Conservation (phyloP, 1,284 basidiomycete species). For the Stygiomarasmius scandens region DNA sequence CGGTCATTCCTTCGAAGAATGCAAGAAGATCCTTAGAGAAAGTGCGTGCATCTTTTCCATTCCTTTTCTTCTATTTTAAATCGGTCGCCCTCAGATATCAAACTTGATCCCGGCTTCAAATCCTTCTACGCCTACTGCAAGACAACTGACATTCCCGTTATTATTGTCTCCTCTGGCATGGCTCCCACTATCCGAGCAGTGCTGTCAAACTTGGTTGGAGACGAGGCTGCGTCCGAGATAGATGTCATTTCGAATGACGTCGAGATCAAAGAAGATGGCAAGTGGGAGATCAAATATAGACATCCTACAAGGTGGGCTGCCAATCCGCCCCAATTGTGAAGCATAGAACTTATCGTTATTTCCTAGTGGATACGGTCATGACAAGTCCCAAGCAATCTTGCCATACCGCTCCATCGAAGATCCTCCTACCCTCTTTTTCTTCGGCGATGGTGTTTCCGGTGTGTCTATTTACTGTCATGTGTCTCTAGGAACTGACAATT, state of each 20-base stretch:
- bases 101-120: conserved; percentile 86
- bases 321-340: not conserved
- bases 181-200: conserved; percentile 88
- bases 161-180: conserved; percentile 96
- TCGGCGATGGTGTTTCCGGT: conserved; percentile 94
- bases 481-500: conserved; percentile 28
- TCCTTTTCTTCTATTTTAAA: not conserved
- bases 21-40: conserved; percentile 64
- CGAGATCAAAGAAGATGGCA: conserved; percentile 61
- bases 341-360: not conserved
- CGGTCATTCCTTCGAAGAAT: conserved; percentile 77
- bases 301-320: conserved; percentile 76
- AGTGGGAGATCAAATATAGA: conserved; percentile 86
- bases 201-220: conserved; percentile 76
- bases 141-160: conserved; percentile 76
- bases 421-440: conserved; percentile 88
- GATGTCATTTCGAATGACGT: conserved; percentile 92
- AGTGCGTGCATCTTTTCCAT: conserved; percentile 31
- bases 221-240: conserved; percentile 74
- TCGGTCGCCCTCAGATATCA: conserved; percentile 59
- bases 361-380: conserved; percentile 82
- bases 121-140: conserved; percentile 85
- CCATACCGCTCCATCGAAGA: conserved; percentile 76
- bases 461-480: conserved; percentile 24
- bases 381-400: conserved; percentile 90